A percentile compares a stretch with the other conserved stretches of the same genome.
phyloP scores from a whole-genome alignment of 208 protist species.

The Vickermania ingenoplastis region DNA sequence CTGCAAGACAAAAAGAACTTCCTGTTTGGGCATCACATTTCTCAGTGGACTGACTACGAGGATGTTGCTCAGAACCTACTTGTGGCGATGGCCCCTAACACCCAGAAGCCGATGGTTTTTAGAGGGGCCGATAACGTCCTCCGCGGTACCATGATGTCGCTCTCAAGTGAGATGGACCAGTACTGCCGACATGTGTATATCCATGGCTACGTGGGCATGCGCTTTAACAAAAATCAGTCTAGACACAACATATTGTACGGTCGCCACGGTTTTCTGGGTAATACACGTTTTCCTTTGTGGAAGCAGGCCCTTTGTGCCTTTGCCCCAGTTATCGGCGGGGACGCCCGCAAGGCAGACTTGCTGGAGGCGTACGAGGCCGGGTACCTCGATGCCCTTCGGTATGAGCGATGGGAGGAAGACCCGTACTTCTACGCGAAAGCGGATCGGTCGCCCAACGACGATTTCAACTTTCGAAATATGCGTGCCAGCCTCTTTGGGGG shows the following conservation, averaged over 20 bases:
- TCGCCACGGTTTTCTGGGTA: constrained; percentile 69
- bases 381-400: constrained; percentile 77
- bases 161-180: constrained; percentile 83
- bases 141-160: constrained; percentile 83
- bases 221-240: constrained; percentile 69
- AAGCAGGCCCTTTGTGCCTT: constrained; percentile 69
- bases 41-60: constrained; percentile 56
- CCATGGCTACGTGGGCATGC: constrained; percentile 74
- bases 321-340: constrained; percentile 42
- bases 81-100: constrained; percentile 76
- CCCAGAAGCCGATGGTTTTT: constrained; percentile 74
- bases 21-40: constrained; percentile 86
- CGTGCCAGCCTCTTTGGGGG: constrained; percentile 72
- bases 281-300: constrained; percentile 71
- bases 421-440: constrained; percentile 83
- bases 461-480: constrained; percentile 77
- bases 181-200: constrained; percentile 86
- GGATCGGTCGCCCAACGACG: constrained; percentile 66
- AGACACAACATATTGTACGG: constrained; percentile 85
- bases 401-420: constrained; percentile 88
- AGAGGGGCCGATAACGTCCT: constrained; percentile 80
- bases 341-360: constrained; percentile 39
- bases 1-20: constrained; percentile 67
- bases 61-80: constrained; percentile 80
- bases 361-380: constrained; percentile 78